Evolutionary conservation across 2,329 filamentous ascomycete genomes (phyloP), one percentile per base, ranked within the genome.

Genomic region (Penicillium aurantiogriseum): DNA sequence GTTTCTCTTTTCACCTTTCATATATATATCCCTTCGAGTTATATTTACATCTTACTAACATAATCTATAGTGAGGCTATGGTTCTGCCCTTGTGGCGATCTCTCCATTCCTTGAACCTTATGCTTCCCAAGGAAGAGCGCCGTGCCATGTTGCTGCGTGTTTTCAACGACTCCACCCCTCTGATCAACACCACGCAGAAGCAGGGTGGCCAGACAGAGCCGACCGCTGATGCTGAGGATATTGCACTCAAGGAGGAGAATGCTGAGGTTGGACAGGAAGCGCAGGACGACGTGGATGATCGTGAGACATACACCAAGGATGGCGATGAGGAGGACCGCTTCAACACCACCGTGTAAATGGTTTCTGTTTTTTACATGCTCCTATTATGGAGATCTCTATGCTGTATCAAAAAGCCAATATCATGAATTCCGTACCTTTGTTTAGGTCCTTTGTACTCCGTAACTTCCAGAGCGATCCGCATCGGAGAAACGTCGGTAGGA

Each of bases 41-140:
- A 6, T n/a, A 19, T 33, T 23, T 36, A 21, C 11, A 35, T 33
- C 17, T 40, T 21, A 58, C 65, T 72, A 63, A 73, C 60, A 19
- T 40, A 8, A 50, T 19, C 10, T 45, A 45, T 53, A 80, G 78
- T 51, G 93, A 97, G 79, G 81, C 85, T 27, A 91, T 97, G 85
- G 90, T 93, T 1, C 82, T 99, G 19, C 94, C 94, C 4, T 80
- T 99, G 29, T 99, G 94, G 94, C 89, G 95, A 77, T 95, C 92
- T 72, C 84, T 96, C 60, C 88, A 92, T 67, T 93, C 89, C 21
- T 82, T 97, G 58, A 99, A 99, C 74, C 84, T 99, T 53, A 99
- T 99, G 94, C 81, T 99, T 70, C 93, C 94, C 49, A 99, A 99
- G 80, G 94, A 99, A 74, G 94, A 99, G 64, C 86, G 94, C 17